Conservation (phyloP, 164 flowering plant species). For the Chimonanthus salicifolius region DNA sequence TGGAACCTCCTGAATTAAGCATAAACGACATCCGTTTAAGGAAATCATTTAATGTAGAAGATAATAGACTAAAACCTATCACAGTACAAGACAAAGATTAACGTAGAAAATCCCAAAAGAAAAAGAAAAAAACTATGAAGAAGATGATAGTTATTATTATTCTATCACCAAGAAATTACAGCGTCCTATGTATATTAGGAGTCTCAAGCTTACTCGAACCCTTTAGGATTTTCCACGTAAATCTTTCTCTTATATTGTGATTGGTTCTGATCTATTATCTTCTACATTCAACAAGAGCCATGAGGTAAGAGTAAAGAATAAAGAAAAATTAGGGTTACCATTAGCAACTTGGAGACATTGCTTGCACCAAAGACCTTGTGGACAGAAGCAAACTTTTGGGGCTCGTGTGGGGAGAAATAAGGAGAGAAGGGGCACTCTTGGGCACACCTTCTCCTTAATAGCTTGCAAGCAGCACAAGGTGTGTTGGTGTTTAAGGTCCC, state of each 20-base stretch:
- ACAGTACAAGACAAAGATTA: too few relatives aligned
- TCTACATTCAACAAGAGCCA: background rate
- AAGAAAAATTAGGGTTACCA: slow-evolving; percentile 38
- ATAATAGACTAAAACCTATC: too few relatives aligned
- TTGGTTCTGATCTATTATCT: too few relatives aligned
- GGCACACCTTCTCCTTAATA: slow-evolving; percentile 73
- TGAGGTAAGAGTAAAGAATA: background rate
- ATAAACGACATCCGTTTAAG: background rate
- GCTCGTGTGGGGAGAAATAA: slow-evolving; percentile 96
- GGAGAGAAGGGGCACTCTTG: slow-evolving; percentile 96
- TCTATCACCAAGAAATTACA: too few relatives aligned
- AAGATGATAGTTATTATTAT: too few relatives aligned
- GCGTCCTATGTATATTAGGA: too few relatives aligned
- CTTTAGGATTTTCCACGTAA: too few relatives aligned
- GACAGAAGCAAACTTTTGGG: slow-evolving; percentile 89
- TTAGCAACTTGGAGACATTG: slow-evolving; percentile 93
- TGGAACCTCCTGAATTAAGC: slow-evolving; percentile 61
- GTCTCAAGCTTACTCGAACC: too few relatives aligned
- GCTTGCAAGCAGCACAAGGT: slow-evolving; percentile 98
- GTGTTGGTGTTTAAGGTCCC: slow-evolving; percentile 69
- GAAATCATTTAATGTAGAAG: too few relatives aligned
- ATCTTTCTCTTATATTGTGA: too few relatives aligned
- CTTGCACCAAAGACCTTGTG: slow-evolving; percentile 98
- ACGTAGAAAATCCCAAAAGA: too few relatives aligned
- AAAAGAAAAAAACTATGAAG: too few relatives aligned